Conservation (phyloP, 208 protist genomes). For the Leishmania tropica region DNA sequence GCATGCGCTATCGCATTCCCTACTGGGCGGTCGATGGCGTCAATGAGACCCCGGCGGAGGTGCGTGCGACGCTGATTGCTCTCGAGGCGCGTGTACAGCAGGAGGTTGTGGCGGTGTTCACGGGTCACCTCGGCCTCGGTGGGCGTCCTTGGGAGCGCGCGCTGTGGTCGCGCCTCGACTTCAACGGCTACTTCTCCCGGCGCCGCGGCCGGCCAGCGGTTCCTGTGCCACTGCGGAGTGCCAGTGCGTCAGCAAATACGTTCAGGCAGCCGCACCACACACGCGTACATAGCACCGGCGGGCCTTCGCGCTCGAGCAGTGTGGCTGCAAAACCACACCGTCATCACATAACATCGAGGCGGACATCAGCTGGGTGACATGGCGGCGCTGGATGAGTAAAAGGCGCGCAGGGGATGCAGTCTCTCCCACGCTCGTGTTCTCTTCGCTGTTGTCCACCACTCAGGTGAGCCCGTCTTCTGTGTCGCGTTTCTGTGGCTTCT, state of each 20-base stretch:
- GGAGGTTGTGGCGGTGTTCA: constrained; percentile 65
- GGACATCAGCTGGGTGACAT: constrained; percentile 1
- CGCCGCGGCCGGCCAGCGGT: constrained; percentile 5
- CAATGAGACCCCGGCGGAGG: constrained; percentile 65
- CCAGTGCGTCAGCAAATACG: background rate
- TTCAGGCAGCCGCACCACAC: constrained; percentile 1
- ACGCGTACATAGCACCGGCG: constrained; percentile 3
- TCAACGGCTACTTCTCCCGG: constrained; percentile 73
- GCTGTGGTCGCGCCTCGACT: constrained; percentile 82
- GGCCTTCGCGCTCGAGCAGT: background rate
- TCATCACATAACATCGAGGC: background rate
- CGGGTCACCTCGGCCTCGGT: constrained; percentile 54
- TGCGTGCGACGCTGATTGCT: constrained; percentile 60
- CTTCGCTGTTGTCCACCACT: background rate
- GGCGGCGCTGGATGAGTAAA: background rate
- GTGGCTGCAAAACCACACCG: constrained; percentile 7
- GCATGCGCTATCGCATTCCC: constrained; percentile 58
- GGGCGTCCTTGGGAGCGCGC: constrained; percentile 60
- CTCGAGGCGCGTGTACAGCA: constrained; percentile 73
- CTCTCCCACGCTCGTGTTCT: background rate
- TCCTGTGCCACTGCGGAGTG: constrained; percentile 4
- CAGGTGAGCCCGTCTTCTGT: background rate
- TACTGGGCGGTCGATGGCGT: constrained; percentile 77
- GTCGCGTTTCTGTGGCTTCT: background rate
- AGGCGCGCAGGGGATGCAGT: background rate